A percentile compares a stretch with the other conserved stretches of the same genome.
These are phyloP conservation scores for Podila minutissima DNA, from an alignment of 192 early-diverging fungal species.

Conservation along the genomic window DNA sequence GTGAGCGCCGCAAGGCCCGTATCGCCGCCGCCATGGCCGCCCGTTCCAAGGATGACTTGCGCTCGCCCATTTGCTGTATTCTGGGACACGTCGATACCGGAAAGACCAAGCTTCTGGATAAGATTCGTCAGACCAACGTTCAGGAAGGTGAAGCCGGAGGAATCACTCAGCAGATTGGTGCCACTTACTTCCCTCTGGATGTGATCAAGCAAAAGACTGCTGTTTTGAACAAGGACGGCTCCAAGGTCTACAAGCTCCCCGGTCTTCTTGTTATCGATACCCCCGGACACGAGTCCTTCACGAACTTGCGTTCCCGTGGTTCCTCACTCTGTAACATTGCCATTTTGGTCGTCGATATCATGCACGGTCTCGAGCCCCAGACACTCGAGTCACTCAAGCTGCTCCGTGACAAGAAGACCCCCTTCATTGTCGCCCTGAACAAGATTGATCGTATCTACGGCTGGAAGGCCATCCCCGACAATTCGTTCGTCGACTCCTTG, in stretches of 20 bases:
- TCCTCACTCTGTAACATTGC: slow-evolving; percentile 99
- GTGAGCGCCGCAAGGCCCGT: slow-evolving; percentile 76
- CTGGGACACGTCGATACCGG: slow-evolving; percentile 99
- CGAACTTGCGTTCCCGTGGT: slow-evolving; percentile 94
- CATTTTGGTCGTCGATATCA: slow-evolving; percentile 98
- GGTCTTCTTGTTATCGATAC: slow-evolving; percentile 98
- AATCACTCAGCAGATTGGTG: slow-evolving; percentile 99
- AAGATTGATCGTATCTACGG: slow-evolving; percentile 98
- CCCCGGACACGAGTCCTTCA: slow-evolving; percentile 99
- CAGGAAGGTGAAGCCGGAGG: slow-evolving; percentile 99
- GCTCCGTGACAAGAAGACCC: slow-evolving; percentile 92
- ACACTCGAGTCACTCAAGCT: slow-evolving; percentile 95
- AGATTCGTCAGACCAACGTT: slow-evolving; percentile 99
- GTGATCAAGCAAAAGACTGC: slow-evolving; percentile 94
- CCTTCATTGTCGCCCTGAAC: slow-evolving; percentile 98
- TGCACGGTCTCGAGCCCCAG: slow-evolving; percentile 99
- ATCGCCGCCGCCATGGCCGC: slow-evolving; percentile 81
- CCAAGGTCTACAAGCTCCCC: slow-evolving; percentile 80
- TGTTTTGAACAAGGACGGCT: slow-evolving; percentile 68
- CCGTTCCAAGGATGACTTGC: slow-evolving; percentile 88
- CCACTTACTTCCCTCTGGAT: slow-evolving; percentile 98
- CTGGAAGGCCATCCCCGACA: slow-evolving; percentile 89
- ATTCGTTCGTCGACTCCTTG: slow-evolving; percentile 83
- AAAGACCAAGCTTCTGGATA: slow-evolving; percentile 95
- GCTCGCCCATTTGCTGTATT: slow-evolving; percentile 98